These are phyloP conservation scores for Phytophthora foliorum DNA, from an alignment of 352 stramenopile genomes.

Conservation along the genomic window DNA sequence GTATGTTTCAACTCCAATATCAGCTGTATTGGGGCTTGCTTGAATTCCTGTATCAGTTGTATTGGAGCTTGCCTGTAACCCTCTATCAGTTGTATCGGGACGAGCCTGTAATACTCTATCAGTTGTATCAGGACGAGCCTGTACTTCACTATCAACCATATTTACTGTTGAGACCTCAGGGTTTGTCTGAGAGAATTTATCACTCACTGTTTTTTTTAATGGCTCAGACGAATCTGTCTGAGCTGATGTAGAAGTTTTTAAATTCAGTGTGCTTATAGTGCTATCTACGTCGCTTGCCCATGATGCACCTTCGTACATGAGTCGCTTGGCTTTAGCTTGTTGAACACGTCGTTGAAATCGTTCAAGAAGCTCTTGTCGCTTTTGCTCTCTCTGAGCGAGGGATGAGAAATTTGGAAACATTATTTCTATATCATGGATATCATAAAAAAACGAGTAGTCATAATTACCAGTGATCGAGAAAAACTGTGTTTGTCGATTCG, in stretches of 20 bases:
- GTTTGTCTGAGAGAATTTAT: slow-evolving; percentile 8
- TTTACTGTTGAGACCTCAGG: slow-evolving; percentile 2
- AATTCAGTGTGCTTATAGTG: not conserved
- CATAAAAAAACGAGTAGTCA: slow-evolving; percentile 9
- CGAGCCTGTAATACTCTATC: not conserved
- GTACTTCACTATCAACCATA: not conserved
- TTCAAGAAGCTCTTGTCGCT: slow-evolving; percentile 18
- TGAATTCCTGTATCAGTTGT: not conserved
- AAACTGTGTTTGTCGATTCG: no score
- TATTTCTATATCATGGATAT: not conserved
- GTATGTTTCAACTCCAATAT: not conserved
- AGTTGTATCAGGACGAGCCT: not conserved
- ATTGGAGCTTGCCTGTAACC: not conserved
- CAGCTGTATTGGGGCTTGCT: not conserved
- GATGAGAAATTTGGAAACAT: slow-evolving; percentile 5
- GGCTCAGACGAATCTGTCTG: not conserved
- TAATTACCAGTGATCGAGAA: no score
- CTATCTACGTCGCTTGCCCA: slow-evolving; percentile 4
- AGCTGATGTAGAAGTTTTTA: not conserved
- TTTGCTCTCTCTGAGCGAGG: slow-evolving; percentile 11
- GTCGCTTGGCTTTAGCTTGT: slow-evolving; percentile 1
- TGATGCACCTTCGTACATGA: slow-evolving; percentile 18
- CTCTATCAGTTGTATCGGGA: not conserved
- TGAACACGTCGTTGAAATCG: not conserved
- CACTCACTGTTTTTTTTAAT: slow-evolving; percentile 10